Conservation (phyloP, 2,329 filamentous ascomycete species). For the Achaetomium macrosporum region DNA sequence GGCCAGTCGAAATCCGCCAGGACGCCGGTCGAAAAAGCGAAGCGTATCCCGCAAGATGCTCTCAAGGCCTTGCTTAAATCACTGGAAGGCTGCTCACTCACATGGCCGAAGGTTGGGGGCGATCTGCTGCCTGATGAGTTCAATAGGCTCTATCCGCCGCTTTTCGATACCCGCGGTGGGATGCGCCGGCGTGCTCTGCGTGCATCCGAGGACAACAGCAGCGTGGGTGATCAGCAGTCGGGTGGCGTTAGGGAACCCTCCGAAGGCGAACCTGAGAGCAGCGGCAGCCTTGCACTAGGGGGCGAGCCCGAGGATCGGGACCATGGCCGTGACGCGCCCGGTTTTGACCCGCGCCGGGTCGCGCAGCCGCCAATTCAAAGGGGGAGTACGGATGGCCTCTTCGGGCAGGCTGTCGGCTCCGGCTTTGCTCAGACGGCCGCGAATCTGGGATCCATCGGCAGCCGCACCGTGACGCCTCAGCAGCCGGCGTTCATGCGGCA, state of each 20-base stretch:
- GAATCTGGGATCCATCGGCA: constrained; percentile 54
- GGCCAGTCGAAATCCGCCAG: background rate
- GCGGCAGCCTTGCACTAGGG: constrained; percentile 78
- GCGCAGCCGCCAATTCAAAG: constrained; percentile 76
- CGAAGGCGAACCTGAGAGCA: constrained; percentile 75
- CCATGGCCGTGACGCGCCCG: constrained; percentile 42
- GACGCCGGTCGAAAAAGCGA: constrained; percentile 4
- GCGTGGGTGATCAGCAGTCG: constrained; percentile 42
- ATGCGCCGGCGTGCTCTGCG: constrained; percentile 73
- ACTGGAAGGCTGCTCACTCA: constrained; percentile 34
- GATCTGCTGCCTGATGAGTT: constrained; percentile 12
- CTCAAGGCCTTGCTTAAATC: constrained; percentile 35
- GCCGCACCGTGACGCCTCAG: constrained; percentile 71
- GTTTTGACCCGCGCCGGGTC: constrained; percentile 54
- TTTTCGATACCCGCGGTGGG: constrained; percentile 79
- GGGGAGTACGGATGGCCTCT: constrained; percentile 46
- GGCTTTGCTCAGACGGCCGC: constrained; percentile 44
- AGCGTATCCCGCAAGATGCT: constrained; percentile 16
- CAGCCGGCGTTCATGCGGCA: constrained; percentile 68
- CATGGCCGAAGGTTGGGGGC: constrained; percentile 21
- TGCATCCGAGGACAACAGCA: constrained; percentile 59
- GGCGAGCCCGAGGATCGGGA: constrained; percentile 86
- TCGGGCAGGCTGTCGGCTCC: constrained; percentile 47
- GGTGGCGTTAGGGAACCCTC: constrained; percentile 41
- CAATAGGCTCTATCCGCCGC: constrained; percentile 49